A percentile compares a stretch with the other conserved stretches of the same genome.
Evolutionary conservation across 75 land plant genomes (phyloP).

Genomic region (Cunninghamia lanceolata): DNA sequence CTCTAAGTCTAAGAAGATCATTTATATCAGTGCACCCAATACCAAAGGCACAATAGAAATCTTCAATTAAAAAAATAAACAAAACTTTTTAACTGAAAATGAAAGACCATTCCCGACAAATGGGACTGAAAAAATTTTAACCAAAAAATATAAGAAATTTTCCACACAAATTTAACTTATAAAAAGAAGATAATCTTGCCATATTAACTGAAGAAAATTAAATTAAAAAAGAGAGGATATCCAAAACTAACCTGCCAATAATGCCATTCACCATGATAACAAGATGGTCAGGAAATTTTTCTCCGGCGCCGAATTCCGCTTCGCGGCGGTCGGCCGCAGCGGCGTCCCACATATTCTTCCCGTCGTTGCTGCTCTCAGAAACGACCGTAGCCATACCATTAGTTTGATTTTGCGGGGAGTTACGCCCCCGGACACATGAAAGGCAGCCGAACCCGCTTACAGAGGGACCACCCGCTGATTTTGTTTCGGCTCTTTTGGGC

Average conservation of each 20-base stretch:
- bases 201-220: no score
- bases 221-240: background rate
- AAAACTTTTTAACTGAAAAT: no score
- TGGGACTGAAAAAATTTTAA: no score
- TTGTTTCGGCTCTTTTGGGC: background rate
- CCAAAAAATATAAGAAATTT: no score
- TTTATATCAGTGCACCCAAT: background rate
- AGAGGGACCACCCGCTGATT: background rate
- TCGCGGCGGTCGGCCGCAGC: background rate
- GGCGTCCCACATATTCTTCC: background rate
- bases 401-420: background rate
- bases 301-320: slow-evolving; percentile 10
- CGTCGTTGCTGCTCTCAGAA: background rate
- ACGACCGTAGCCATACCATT: background rate
- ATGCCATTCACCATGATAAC: slow-evolving; percentile 92
- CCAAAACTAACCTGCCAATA: slow-evolving; percentile 60
- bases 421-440: background rate
- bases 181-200: no score
- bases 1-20: background rate
- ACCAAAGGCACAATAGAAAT: no score
- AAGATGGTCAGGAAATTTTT: slow-evolving; percentile 44
- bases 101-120: no score
- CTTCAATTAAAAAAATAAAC: background rate
- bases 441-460: background rate
- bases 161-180: no score